Base-by-base conservation (phyloP, 331 rosid species). In the Malus hybrid region DNA sequence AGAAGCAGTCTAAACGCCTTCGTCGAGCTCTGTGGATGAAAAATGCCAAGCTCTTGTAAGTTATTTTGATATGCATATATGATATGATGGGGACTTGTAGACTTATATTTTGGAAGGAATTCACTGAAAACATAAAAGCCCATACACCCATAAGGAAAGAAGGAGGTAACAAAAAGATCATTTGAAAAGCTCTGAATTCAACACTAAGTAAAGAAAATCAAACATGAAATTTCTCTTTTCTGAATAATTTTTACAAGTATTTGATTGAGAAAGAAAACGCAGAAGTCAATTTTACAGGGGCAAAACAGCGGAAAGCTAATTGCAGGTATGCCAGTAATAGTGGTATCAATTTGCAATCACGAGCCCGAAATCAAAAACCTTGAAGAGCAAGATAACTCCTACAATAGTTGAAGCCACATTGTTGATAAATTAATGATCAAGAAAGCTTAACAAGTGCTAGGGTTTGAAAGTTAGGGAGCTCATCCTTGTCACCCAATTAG, bases 21-120 rank as follows among this genome's bases (percentile, higher is more conserved):
- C 89, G 86, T 66, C 91, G 87, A 79, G 97, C 97, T 78, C 96
- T 95, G 71, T 95, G 99, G 99, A 90, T 89, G 97, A 95, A 95
- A 87, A 95, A 92, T 83, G 90, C 93, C 70, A 92, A 92, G 81
- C 97, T 95, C 55, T 69, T 95, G 99, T 92, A 76, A 89, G 99
- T 86, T 31, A 73, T 57, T 74, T 33, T 59, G 54, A 24, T 82
- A 65, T 60, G 36, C 16, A 62, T 16, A 12, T 65, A 73, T 63
- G 74, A 59, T 2, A 14, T 31, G 31, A 52, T 52, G 57, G 19
- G 6, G 20, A 16, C 7, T 16, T 7, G 57, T 52, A 5, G 32
- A 22, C 16, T 52, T 36, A 65, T 31, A 20, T 28, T 39, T 8
- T 75, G 44, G 19, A 39, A 39, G 0, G 44, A 36, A 39, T 39